phyloP scores from a whole-genome alignment of 2,329 filamentous ascomycete species.

The Colletotrichum sp. region DNA sequence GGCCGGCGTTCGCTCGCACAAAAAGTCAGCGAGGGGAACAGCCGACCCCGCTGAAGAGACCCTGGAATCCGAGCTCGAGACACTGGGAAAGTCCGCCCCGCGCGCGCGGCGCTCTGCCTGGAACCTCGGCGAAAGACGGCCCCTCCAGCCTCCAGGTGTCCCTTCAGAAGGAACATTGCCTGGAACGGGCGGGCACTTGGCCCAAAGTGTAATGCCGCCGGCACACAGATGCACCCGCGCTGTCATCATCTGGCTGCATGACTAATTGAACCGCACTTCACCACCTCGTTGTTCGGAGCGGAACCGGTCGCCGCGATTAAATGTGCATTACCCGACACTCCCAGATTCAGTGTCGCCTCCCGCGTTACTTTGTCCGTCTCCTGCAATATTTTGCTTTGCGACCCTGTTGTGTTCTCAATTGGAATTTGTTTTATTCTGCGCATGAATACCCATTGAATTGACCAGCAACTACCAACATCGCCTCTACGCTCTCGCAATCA shows the following conservation, averaged over 20 bases:
- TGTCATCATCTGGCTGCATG: slow-evolving; percentile 10
- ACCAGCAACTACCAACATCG: not conserved
- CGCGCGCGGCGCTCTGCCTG: slow-evolving; percentile 1
- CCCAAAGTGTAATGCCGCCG: not conserved
- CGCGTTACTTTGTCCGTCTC: not conserved
- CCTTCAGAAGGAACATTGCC: not conserved
- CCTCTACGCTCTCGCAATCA: not conserved
- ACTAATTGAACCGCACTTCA: slow-evolving; percentile 16
- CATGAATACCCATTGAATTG: not conserved
- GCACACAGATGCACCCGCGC: not conserved
- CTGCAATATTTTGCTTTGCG: not conserved
- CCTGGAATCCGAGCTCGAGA: slow-evolving; percentile 7
- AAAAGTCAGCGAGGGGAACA: not conserved
- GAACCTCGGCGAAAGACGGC: slow-evolving; percentile 19
- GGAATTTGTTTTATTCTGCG: not conserved
- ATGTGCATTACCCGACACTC: not conserved
- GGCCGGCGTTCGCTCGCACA: not conserved
- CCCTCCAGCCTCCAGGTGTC: not conserved
- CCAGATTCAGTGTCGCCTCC: not conserved
- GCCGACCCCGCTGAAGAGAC: slow-evolving; percentile 13
- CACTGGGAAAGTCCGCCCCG: not conserved
- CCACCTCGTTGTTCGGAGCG: slow-evolving; percentile 13
- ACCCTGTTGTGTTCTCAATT: not conserved
- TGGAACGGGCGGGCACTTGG: not conserved
- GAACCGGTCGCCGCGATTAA: slow-evolving; percentile 13